Evolutionary conservation across 805 yeast genomes (phyloP).

Genomic region (Blastobotrys americana): DNA sequence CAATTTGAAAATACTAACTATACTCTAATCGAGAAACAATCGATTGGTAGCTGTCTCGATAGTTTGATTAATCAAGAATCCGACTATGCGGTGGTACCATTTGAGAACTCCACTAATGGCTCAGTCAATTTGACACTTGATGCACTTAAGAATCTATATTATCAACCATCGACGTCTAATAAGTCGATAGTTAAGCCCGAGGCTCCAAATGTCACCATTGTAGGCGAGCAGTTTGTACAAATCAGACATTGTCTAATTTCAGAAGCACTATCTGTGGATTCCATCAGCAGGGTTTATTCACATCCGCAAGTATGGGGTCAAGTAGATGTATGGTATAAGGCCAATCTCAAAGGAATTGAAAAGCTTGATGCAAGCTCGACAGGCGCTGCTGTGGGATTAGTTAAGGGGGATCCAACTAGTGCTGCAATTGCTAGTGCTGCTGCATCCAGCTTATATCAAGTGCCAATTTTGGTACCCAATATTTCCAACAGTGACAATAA

Average conservation of each 20-base stretch:
- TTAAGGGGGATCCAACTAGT: conserved; percentile 36
- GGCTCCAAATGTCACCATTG: conserved; percentile 38
- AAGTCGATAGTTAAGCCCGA: no score
- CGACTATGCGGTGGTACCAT: conserved; percentile 76
- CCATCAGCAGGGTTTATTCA: conserved; percentile 59
- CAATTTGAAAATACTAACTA: conserved; percentile 28
- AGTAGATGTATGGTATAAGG: conserved; percentile 48
- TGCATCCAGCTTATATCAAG: conserved; percentile 54
- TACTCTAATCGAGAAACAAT: conserved; percentile 32
- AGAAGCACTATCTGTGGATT: conserved; percentile 31
- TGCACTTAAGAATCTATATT: conserved; percentile 49
- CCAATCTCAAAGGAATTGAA: conserved; percentile 34
- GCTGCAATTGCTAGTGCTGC: conserved; percentile 70
- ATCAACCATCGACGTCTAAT: no score
- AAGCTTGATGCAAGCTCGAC: conserved; percentile 70
- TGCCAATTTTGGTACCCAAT: conserved; percentile 46
- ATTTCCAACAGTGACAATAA: conserved; percentile 71
- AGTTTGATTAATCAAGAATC: conserved; percentile 40
- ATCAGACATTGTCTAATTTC: conserved; percentile 72
- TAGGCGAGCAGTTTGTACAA: conserved; percentile 74
- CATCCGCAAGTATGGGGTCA: conserved; percentile 99
- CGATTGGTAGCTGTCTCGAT: conserved; percentile 52
- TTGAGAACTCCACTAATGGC: conserved; percentile 93
- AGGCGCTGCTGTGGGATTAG: conserved; percentile 72
- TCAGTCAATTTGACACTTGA: conserved; percentile 84